These are phyloP conservation scores for Alternaria sp. DNA, from an alignment of 2,329 filamentous ascomycete genomes.

Conservation along the genomic window DNA sequence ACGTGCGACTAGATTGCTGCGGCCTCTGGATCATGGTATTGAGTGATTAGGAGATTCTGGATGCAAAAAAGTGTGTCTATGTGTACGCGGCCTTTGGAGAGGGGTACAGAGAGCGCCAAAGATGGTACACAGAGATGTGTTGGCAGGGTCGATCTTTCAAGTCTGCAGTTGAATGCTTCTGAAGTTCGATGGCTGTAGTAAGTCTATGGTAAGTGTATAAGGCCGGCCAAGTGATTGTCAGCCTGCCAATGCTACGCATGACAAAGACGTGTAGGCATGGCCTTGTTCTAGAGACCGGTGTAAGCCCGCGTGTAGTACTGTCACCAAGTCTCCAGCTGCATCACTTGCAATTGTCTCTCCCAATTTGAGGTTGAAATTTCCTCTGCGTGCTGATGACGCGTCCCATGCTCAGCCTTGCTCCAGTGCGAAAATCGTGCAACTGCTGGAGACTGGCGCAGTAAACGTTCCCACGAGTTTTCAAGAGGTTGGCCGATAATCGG, in stretches of 20 bases:
- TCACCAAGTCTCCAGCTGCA: not conserved
- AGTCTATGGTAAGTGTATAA: constrained; percentile 1
- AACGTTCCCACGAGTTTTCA: not conserved
- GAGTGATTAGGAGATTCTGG: not conserved
- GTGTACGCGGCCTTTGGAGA: not conserved
- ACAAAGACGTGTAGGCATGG: not conserved
- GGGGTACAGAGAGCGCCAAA: not conserved
- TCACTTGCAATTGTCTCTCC: not conserved
- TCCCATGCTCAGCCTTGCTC: not conserved
- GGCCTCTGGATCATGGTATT: not conserved
- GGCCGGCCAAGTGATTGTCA: constrained; percentile 9
- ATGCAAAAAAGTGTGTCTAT: not conserved
- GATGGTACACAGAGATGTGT: not conserved
- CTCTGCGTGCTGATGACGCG: constrained; percentile 7
- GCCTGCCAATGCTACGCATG: constrained; percentile 1
- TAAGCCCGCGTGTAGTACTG: constrained; percentile 5
- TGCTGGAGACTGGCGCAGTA: constrained; percentile 6
- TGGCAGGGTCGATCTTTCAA: not conserved
- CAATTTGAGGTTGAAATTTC: not conserved
- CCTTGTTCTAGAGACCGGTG: not conserved
- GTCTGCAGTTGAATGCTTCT: not conserved
- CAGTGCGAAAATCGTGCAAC: not conserved
- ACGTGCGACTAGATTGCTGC: not conserved
- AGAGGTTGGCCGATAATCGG: constrained; percentile 2
- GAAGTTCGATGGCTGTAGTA: not conserved